Evolutionary conservation across 805 yeast species (phyloP).

Genomic region (Spathaspora hagerdaliae): DNA sequence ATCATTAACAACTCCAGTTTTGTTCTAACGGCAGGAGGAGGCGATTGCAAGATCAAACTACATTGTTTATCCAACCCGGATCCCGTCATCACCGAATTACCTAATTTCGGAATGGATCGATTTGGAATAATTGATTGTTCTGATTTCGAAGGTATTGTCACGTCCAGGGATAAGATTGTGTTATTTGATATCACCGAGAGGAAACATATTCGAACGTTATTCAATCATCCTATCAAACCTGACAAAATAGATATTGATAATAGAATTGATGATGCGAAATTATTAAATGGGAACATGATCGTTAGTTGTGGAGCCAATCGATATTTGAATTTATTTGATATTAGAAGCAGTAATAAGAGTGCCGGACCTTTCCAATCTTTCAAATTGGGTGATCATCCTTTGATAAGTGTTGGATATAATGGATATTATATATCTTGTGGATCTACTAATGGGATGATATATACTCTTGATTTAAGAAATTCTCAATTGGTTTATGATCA

Average conservation of each 20-base stretch:
- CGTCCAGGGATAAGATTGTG: not conserved
- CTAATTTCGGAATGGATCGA: not conserved
- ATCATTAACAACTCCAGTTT: too few relatives aligned
- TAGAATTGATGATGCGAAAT: conserved; percentile 16
- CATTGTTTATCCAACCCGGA: not conserved
- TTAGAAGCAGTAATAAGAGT: conserved; percentile 12
- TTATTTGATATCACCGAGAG: not conserved
- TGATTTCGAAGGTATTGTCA: not conserved
- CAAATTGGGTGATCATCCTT: conserved; percentile 20
- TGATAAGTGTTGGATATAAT: conserved; percentile 16
- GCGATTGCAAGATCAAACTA: not conserved
- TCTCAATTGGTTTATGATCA: conserved; percentile 9
- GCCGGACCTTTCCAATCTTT: conserved; percentile 3
- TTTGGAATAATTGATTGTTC: not conserved
- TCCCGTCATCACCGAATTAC: not conserved
- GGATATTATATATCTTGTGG: conserved; percentile 11
- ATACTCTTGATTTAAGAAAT: conserved; percentile 20
- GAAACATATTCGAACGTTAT: not conserved
- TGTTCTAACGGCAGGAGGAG: not conserved
- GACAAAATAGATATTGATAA: conserved; percentile 7
- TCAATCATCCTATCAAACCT: not conserved
- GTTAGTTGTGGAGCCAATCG: conserved; percentile 24
- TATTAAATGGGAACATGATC: conserved; percentile 15
- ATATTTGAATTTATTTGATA: conserved; percentile 20
- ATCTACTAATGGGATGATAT: conserved; percentile 19